phyloP scores from a whole-genome alignment of 768 basidiomycete genomes.

The Russula dissimulans region DNA sequence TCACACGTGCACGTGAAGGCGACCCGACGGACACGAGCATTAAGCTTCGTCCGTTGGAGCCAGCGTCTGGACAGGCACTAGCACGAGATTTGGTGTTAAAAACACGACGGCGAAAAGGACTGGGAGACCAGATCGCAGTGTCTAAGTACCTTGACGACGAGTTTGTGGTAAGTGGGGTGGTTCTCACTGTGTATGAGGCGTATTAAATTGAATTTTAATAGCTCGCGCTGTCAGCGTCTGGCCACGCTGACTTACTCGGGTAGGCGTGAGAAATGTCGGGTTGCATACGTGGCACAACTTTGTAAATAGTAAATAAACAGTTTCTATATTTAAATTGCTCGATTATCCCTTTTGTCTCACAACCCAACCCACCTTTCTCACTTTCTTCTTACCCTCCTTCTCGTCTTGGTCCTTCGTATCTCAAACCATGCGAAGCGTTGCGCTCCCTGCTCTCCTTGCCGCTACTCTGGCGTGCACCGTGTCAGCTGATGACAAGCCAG shows the following conservation, averaged over 20 bases:
- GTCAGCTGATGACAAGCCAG: constrained; percentile 50
- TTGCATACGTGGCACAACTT: constrained; percentile 36
- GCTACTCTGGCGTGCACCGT: constrained; percentile 54
- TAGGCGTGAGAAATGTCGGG: constrained; percentile 30
- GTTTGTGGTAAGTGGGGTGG: constrained; percentile 61
- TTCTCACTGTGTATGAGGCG: not conserved
- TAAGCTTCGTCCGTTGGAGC: constrained; percentile 91
- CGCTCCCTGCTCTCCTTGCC: constrained; percentile 61
- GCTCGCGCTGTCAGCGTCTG: constrained; percentile 90
- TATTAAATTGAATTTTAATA: constrained; percentile 26
- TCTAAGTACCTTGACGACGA: constrained; percentile 97
- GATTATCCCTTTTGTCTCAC: constrained; percentile 4
- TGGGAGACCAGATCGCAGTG: constrained; percentile 94
- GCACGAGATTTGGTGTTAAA: constrained; percentile 94
- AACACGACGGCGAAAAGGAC: constrained; percentile 90
- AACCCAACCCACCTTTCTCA: constrained; percentile 29
- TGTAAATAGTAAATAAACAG: constrained; percentile 24
- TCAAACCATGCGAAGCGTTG: constrained; percentile 71
- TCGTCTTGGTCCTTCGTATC: constrained; percentile 59
- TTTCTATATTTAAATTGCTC: constrained; percentile 16
- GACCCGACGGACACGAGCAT: constrained; percentile 98
- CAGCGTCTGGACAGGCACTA: constrained; percentile 91
- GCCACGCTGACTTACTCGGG: constrained; percentile 88
- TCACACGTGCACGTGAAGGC: constrained; percentile 37
- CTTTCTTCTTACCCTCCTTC: constrained; percentile 31